Evolutionary conservation across 2,329 filamentous ascomycete species (phyloP).

Genomic region (Colletotrichum sp.): DNA sequence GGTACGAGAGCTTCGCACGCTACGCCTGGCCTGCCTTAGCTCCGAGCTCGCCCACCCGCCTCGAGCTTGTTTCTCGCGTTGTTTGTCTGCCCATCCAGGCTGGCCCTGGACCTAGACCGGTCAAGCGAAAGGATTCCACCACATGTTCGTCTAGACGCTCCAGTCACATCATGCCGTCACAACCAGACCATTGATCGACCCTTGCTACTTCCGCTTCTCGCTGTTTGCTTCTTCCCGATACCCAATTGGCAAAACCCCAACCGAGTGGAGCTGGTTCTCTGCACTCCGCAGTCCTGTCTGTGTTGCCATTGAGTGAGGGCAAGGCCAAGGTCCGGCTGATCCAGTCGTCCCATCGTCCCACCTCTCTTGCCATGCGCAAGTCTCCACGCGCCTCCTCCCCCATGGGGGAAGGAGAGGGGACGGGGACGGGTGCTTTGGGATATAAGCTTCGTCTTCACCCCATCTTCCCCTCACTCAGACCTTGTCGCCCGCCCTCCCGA

Average conservation of each 20-base stretch:
- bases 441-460: conserved; percentile 18
- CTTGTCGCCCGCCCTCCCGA: not conserved
- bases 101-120: not conserved
- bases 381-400: not conserved
- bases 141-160: conserved; percentile 21
- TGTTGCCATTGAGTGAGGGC: not conserved
- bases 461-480: conserved; percentile 6
- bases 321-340: conserved; percentile 6
- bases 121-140: conserved; percentile 13
- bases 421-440: not conserved
- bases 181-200: not conserved
- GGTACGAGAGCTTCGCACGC: not conserved
- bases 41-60: not conserved
- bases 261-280: conserved; percentile 11
- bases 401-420: not conserved
- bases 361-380: conserved; percentile 3
- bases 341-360: conserved; percentile 15
- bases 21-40: not conserved
- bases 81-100: not conserved
- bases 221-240: not conserved
- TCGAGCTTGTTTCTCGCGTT: not conserved
- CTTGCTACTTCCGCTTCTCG: not conserved
- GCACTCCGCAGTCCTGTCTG: not conserved
- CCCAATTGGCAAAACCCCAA: not conserved
- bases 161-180: conserved; percentile 18